Base-by-base conservation (phyloP, 352 stramenopile species). In the Globisporangium yorkense region DNA sequence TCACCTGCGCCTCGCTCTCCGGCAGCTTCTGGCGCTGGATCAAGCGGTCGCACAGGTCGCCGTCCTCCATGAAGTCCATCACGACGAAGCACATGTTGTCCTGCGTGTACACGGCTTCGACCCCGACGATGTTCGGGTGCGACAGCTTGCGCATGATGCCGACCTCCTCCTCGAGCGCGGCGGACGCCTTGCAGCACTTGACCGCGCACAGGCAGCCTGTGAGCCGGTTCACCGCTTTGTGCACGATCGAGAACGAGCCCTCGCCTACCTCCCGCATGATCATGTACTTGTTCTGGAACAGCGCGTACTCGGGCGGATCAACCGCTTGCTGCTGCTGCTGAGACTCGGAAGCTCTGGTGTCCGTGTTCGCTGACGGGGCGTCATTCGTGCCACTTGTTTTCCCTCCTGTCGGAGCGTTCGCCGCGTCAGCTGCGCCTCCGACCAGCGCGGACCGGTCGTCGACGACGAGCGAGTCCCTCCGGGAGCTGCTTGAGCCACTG, bases 201-300 rank as follows among this genome's bases (percentile, higher is more conserved):
- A 93, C 73, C 0, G 80, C 83, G 20, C 77, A 88, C 31, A 93
- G 51, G 1, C 75, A 70, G 0, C 74, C 78, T 0, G 76, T 91
- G 24, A 85, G 57, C 5, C 75, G 75, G 61, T 89, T 89, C 37
- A 89, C 81, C 2, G 75, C 80, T 20, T 81, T 79, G 63, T 90
- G 83, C 33, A 93, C 83, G 44, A 93, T 88, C 40, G 83, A 91
- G 47, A 93, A 93, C 0, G 80, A 90, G 3, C 83, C 80, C 81
- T 93, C 80, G 20, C 83, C 83, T 35, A 93, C 91, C 57, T 91
- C 83, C 44, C 82, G 85, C 69, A 93, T 80, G 8, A 93, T 54
- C 59, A 87, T 54, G 44, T 88, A 92, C 60, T 80, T 87, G 41
- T 59, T 48, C 5, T 67, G 66, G 67, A 91, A 93, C 16, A 59